phyloP scores from a whole-genome alignment of 1,139 yeast genomes.

The Geotrichum klebahnii region DNA sequence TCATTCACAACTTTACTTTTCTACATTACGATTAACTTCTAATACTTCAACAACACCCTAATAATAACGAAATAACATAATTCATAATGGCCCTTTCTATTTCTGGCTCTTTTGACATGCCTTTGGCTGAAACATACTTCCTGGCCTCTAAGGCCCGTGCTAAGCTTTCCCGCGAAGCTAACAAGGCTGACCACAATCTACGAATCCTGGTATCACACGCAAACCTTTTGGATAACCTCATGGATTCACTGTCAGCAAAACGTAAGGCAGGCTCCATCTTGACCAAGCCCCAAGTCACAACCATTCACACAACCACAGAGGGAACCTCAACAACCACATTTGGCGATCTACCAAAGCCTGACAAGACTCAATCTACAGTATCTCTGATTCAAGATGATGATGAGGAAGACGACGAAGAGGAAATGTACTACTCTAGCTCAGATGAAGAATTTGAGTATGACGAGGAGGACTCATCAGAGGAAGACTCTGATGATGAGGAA shows the following conservation, averaged over 20 bases:
- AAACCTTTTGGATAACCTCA: conserved; percentile 63
- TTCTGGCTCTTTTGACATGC: conserved; percentile 23
- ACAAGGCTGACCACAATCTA: conserved; percentile 56
- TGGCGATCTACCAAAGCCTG: background rate
- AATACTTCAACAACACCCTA: background rate
- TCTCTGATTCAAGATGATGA: background rate
- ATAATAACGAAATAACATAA: no score
- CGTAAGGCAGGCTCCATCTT: conserved; percentile 17
- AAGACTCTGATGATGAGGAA: background rate
- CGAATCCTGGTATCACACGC: conserved; percentile 70
- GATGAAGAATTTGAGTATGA: background rate
- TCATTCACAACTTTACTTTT: background rate
- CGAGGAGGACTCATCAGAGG: no score
- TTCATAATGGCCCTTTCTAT: conserved; percentile 3
- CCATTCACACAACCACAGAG: conserved; percentile 8
- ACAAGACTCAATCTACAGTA: background rate
- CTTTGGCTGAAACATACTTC: conserved; percentile 55
- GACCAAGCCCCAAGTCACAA: conserved; percentile 7
- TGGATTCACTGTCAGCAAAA: conserved; percentile 44
- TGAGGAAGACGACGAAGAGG: background rate
- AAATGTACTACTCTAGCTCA: background rate
- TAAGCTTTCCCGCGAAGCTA: conserved; percentile 64
- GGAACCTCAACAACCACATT: background rate
- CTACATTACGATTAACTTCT: background rate
- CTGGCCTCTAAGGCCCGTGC: conserved; percentile 66